These are phyloP conservation scores for Mycena sanguinolenta DNA, from an alignment of 768 basidiomycete species.

Conservation along the genomic window DNA sequence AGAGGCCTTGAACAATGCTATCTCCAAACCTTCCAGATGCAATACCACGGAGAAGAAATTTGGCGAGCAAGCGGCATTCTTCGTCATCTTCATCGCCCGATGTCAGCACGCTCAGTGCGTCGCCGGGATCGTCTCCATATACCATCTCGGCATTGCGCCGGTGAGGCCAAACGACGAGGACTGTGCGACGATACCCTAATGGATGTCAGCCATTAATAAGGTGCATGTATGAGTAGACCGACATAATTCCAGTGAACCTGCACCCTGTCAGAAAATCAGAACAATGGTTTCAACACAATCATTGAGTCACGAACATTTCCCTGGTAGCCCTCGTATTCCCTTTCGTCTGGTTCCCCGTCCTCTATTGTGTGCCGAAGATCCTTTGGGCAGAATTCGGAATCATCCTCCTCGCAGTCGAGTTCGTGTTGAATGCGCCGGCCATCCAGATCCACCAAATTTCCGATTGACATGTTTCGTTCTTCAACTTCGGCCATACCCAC, in stretches of 20 bases:
- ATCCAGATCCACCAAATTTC: slow-evolving; percentile 17
- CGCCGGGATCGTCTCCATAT: slow-evolving; percentile 5
- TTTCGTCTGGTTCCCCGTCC: slow-evolving; percentile 33
- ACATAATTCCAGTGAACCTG: slow-evolving; percentile 41
- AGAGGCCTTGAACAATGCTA: slow-evolving; percentile 2
- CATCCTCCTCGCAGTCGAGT: slow-evolving; percentile 35
- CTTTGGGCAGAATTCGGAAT: slow-evolving; percentile 18
- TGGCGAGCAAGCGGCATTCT: slow-evolving; percentile 1
- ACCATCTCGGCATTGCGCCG: slow-evolving; percentile 8
- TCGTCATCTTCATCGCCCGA: not conserved
- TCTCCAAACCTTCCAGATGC: slow-evolving; percentile 4
- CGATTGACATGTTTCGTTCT: slow-evolving; percentile 18
- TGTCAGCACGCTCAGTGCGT: slow-evolving; percentile 1
- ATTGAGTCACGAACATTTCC: slow-evolving; percentile 42
- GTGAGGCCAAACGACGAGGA: slow-evolving; percentile 22
- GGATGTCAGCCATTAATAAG: not conserved
- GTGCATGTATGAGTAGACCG: not conserved
- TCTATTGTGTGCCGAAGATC: slow-evolving; percentile 33
- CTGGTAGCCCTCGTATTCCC: slow-evolving; percentile 45
- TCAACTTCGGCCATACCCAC: slow-evolving; percentile 18
- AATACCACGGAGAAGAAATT: slow-evolving; percentile 20
- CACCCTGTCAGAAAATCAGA: slow-evolving; percentile 31
- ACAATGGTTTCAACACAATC: not conserved
- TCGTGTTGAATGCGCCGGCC: slow-evolving; percentile 7
- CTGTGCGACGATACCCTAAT: slow-evolving; percentile 24